phyloP scores from a whole-genome alignment of 2,329 filamentous ascomycete genomes.

The Fusarium paranaense region DNA sequence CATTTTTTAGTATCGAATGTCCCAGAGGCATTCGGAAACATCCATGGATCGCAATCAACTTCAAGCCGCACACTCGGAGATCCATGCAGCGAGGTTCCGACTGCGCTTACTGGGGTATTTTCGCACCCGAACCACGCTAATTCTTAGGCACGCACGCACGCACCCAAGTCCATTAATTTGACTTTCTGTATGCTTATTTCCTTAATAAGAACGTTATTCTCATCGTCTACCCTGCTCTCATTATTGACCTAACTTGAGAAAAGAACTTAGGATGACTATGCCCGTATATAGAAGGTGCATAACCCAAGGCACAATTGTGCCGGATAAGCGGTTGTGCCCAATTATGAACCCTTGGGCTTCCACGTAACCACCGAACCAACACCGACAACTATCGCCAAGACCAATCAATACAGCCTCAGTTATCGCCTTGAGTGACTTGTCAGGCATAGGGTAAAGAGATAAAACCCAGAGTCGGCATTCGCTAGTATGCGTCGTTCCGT shows the following conservation, averaged over 20 bases:
- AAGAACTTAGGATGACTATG: neutral
- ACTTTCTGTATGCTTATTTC: neutral
- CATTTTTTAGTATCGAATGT: neutral
- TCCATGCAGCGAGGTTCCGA: neutral
- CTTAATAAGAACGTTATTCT: neutral
- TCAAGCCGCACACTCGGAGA: neutral
- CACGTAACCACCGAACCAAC: neutral
- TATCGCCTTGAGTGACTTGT: neutral
- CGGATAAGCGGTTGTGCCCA: neutral
- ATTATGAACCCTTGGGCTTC: neutral
- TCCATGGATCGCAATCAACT: neutral
- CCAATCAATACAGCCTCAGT: neutral
- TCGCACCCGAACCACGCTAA: neutral
- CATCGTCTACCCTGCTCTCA: neutral
- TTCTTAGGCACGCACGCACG: neutral
- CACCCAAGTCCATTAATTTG: neutral
- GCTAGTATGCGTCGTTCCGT: neutral
- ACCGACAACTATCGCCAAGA: neutral
- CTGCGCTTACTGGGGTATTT: neutral
- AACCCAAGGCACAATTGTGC: neutral
- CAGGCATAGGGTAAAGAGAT: neutral
- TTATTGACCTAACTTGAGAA: neutral
- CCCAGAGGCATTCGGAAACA: neutral
- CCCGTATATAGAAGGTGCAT: neutral
- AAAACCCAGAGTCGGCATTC: neutral